phyloP scores from a whole-genome alignment of 768 basidiomycete species.

The Basidioascus undulatus region DNA sequence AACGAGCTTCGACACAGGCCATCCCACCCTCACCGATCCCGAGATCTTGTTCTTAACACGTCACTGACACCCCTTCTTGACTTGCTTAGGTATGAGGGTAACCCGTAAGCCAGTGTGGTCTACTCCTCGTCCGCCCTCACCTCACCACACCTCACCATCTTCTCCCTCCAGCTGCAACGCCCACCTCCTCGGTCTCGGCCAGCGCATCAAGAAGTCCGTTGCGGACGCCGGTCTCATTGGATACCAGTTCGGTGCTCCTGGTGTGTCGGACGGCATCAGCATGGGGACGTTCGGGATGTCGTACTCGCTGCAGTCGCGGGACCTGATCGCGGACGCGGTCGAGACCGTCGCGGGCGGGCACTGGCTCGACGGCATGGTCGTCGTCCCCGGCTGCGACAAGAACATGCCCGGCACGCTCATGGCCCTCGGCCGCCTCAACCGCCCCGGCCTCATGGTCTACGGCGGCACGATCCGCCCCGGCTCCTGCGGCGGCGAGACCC shows the following conservation, averaged over 20 bases:
- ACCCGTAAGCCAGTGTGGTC: constrained; percentile 83
- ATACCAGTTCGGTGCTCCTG: constrained; percentile 93
- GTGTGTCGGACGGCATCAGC: constrained; percentile 94
- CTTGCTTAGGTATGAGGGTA: constrained; percentile 73
- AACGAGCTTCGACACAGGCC: too few relatives aligned
- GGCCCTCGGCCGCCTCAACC: constrained; percentile 82
- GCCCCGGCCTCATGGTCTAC: constrained; percentile 93
- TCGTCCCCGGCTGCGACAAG: constrained; percentile 93
- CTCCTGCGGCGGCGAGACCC: constrained; percentile 59
- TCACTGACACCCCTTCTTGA: too few relatives aligned
- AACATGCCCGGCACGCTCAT: constrained; percentile 99
- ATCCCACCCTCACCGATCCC: too few relatives aligned
- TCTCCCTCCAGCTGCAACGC: constrained; percentile 53
- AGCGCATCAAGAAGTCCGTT: constrained; percentile 63
- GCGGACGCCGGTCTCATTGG: constrained; percentile 45
- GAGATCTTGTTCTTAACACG: too few relatives aligned
- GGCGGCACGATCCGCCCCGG: constrained; percentile 87
- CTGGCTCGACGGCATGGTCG: constrained; percentile 94
- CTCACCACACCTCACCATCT: background rate
- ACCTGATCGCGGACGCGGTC: constrained; percentile 91
- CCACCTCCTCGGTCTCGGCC: constrained; percentile 72
- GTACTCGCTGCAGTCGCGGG: constrained; percentile 88
- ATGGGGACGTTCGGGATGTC: constrained; percentile 90
- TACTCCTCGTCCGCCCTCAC: too few relatives aligned
- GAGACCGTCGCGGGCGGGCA: constrained; percentile 91